phyloP scores from a whole-genome alignment of 1,139 yeast genomes.

The Hyphopichia buzzinii region DNA sequence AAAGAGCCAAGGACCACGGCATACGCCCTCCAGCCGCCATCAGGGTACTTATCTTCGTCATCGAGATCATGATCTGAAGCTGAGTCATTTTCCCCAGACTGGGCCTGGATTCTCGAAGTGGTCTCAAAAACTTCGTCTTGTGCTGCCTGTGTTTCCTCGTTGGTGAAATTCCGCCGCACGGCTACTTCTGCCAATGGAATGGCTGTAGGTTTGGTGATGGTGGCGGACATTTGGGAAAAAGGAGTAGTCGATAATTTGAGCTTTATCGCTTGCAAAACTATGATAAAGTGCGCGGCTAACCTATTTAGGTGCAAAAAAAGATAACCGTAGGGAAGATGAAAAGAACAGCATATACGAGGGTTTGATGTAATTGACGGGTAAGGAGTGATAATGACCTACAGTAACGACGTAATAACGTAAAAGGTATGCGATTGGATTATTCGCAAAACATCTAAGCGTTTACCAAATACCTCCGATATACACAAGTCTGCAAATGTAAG shows the following conservation, averaged over 20 bases:
- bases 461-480: too few relatives aligned
- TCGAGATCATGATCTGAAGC: neutral
- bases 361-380: too few relatives aligned
- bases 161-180: neutral
- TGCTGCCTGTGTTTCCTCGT: neutral
- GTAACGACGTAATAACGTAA: too few relatives aligned
- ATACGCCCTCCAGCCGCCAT: constrained; percentile 32
- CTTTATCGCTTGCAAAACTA: too few relatives aligned
- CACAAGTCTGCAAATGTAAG: too few relatives aligned
- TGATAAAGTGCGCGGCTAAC: too few relatives aligned
- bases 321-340: too few relatives aligned
- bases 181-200: neutral
- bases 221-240: neutral
- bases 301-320: too few relatives aligned
- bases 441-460: too few relatives aligned
- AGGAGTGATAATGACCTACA: too few relatives aligned
- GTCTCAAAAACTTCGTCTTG: neutral
- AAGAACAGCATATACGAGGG: too few relatives aligned
- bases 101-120: neutral
- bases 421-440: too few relatives aligned
- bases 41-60: constrained; percentile 11
- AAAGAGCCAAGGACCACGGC: constrained; percentile 35
- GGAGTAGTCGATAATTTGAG: neutral
- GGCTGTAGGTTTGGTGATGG: neutral
- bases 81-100: neutral